These are phyloP conservation scores for Penicillium rolfsii DNA, from an alignment of 2,329 filamentous ascomycete species.

Conservation along the genomic window DNA sequence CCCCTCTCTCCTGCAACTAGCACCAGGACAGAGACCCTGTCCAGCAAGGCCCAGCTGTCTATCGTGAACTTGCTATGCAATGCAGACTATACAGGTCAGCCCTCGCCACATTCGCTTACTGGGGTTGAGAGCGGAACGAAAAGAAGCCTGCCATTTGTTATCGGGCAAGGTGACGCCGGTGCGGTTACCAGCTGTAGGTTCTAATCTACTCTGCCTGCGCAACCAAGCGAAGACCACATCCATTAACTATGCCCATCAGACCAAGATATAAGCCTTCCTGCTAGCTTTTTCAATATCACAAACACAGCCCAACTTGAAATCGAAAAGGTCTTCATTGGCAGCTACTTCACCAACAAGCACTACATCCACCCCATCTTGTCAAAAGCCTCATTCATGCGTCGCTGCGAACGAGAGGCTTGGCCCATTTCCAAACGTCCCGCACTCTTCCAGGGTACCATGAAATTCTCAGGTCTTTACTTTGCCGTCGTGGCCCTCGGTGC, in stretches of 20 bases:
- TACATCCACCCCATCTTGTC: conserved; percentile 32
- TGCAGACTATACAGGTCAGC: not conserved
- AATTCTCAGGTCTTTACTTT: not conserved
- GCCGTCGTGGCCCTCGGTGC: not conserved
- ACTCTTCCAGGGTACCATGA: not conserved
- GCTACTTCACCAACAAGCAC: conserved; percentile 34
- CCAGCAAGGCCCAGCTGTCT: not conserved
- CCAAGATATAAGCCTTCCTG: not conserved
- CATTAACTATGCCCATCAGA: not conserved
- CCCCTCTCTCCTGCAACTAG: not conserved
- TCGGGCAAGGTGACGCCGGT: not conserved
- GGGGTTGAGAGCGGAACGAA: not conserved
- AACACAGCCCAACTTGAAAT: conserved; percentile 24
- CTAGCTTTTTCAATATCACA: not conserved
- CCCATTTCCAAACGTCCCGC: not conserved
- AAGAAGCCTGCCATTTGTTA: not conserved
- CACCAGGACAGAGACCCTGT: not conserved
- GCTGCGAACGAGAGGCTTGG: not conserved
- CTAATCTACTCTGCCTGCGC: not conserved
- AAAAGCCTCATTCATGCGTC: conserved; percentile 13
- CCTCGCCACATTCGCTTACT: not conserved
- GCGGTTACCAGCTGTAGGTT: not conserved
- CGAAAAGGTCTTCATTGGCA: conserved; percentile 34
- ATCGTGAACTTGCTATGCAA: not conserved
- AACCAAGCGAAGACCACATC: not conserved